Evolutionary conservation across 108 stramenopile species (phyloP), one percentile per base, ranked within the genome.

Genomic region (Cyclotella distinguenda): DNA sequence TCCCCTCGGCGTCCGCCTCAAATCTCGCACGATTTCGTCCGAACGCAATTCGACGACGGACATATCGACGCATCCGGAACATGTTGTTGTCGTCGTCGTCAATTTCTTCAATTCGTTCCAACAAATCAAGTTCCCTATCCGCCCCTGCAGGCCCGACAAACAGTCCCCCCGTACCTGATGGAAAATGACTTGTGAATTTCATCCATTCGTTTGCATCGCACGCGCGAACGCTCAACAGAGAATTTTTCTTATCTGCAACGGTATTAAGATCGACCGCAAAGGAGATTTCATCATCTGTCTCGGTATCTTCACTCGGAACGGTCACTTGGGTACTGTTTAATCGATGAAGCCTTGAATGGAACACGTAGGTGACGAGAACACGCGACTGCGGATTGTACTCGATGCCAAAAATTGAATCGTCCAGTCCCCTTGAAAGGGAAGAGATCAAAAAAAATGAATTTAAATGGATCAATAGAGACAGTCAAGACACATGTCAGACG

Each of bases 161-260:
- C n/a, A n/a, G n/a, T n/a, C n/a, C n/a, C n/a, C n/a, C n/a, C n/a
- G n/a, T n/a, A n/a, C n/a, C n/a, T n/a, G n/a, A n/a, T 47, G 48
- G 33, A 25, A 38, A 51, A 45, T 59, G 55, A 0, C 22, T 23
- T 0, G 43, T 0, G 48, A 73, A 73, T 16, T 28, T 15, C 13
- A 32, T 3, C 63, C 64, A 73, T 13, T 55, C 64, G 0, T 60
- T 50, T 7, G 35, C 47, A 54, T 66, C 33, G 46, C 73, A 74
- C 27, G 45, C 32, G 12, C 73, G 58, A 25, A 61, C 39, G 51
- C 59, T 74, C 44, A 74, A 45, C n/a, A 74, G 50, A 26, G 59
- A 28, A 0, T 66, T 38, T 25, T 40, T 19, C 22, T 33, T 32
- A 26, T 28, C 33, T 3, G 51, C 49, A 32, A 60, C 54, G 6